Evolutionary conservation across 2,329 filamentous ascomycete genomes (phyloP).

Genomic region (Fonsecaea erecta): DNA sequence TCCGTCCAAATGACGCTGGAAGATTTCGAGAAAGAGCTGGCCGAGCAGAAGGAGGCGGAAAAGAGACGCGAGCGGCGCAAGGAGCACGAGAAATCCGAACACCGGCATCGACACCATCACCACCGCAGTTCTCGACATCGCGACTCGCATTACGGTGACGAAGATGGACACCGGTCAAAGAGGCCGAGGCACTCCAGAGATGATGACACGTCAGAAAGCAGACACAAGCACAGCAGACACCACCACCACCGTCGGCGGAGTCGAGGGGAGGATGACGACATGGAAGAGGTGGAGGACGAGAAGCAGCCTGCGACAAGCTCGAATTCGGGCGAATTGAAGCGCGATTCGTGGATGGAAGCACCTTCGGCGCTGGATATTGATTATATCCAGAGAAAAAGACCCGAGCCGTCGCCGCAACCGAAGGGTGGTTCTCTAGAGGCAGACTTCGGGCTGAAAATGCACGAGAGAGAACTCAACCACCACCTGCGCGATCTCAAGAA

Average conservation of each 20-base stretch:
- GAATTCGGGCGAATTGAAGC: conserved; percentile 54
- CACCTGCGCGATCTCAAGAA: conserved; percentile 65
- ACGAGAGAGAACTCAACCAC: conserved; percentile 79
- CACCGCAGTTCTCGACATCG: conserved; percentile 46
- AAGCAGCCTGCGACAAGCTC: conserved; percentile 42
- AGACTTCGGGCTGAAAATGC: conserved; percentile 72
- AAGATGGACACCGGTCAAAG: conserved; percentile 52
- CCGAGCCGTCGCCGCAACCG: conserved; percentile 49
- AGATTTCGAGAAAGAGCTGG: conserved; percentile 79
- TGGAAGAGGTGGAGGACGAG: conserved; percentile 17
- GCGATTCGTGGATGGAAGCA: conserved; percentile 94
- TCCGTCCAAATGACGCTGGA: conserved; percentile 59
- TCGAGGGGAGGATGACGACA: conserved; percentile 39
- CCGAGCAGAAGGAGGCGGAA: conserved; percentile 48
- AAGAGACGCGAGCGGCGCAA: conserved; percentile 46
- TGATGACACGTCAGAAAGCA: conserved; percentile 33
- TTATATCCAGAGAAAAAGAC: conserved; percentile 64
- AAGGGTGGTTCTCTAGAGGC: conserved; percentile 52
- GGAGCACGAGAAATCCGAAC: conserved; percentile 48
- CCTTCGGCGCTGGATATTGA: conserved; percentile 82
- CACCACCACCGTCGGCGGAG: conserved; percentile 26
- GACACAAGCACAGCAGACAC: conserved; percentile 41
- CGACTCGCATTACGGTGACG: conserved; percentile 59
- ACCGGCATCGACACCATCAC: conserved; percentile 37
- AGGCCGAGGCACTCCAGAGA: conserved; percentile 49